phyloP scores from a whole-genome alignment of 495 filamentous ascomycete species.

The Aspergillus conjunctus region DNA sequence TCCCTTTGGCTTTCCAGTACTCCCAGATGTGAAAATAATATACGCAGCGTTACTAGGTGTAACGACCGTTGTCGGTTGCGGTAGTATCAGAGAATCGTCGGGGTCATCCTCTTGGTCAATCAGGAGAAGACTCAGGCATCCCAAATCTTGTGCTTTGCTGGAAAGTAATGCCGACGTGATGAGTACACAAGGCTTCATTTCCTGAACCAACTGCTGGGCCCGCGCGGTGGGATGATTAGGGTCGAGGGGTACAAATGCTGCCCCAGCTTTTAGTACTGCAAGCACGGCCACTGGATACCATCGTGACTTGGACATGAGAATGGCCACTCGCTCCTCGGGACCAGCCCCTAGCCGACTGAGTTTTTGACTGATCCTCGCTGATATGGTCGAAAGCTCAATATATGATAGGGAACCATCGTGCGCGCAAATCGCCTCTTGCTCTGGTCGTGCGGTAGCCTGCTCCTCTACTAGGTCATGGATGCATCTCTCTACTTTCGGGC shows the following conservation, averaged over 20 bases:
- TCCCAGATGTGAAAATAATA: conserved; percentile 18
- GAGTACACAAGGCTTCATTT: conserved; percentile 8
- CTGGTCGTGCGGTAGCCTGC: background rate
- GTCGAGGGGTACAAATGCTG: conserved; percentile 13
- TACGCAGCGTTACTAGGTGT: conserved; percentile 10
- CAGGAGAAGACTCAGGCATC: background rate
- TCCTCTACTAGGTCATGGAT: conserved; percentile 16
- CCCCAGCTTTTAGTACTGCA: conserved; percentile 12
- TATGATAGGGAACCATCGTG: conserved; percentile 10
- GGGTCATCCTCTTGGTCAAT: conserved; percentile 3
- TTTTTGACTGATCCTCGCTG: conserved; percentile 45
- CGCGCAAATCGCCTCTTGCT: conserved; percentile 6
- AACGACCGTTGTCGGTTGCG: background rate
- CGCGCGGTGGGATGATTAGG: conserved; percentile 10
- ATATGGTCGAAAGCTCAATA: background rate
- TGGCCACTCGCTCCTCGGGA: conserved; percentile 45
- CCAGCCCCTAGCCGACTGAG: conserved; percentile 45
- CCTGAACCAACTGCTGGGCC: conserved; percentile 1
- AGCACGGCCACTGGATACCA: conserved; percentile 10
- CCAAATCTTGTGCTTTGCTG: background rate
- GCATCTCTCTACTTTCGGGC: conserved; percentile 12
- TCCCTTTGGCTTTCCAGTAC: conserved; percentile 17
- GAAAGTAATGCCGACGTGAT: background rate
- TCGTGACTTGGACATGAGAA: conserved; percentile 8
- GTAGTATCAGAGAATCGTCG: background rate